Evolutionary conservation across 2,329 filamentous ascomycete species (phyloP).

Genomic region (Penicillium psychrosexuale): DNA sequence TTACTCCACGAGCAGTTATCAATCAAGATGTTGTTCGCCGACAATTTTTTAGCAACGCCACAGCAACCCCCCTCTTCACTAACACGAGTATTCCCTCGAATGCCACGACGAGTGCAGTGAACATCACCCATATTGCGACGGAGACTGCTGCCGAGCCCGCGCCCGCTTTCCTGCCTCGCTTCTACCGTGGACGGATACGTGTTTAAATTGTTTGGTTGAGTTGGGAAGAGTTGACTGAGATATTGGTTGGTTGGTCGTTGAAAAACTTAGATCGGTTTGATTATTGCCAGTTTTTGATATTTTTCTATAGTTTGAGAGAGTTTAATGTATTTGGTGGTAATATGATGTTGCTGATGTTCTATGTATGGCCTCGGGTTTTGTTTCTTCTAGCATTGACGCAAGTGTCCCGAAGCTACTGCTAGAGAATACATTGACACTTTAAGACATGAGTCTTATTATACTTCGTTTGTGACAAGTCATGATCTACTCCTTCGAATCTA

Average conservation of each 20-base stretch:
- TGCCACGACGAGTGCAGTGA: slow-evolving; percentile 1
- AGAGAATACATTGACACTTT: not conserved
- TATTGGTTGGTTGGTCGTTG: not conserved
- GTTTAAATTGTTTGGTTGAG: not conserved
- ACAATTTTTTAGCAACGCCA: not conserved
- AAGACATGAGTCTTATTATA: not conserved
- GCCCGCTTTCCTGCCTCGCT: slow-evolving; percentile 4
- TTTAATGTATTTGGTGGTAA: slow-evolving; percentile 3
- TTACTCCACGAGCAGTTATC: slow-evolving; percentile 1
- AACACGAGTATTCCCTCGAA: not conserved
- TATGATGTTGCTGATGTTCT: not conserved
- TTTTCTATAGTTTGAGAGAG: not conserved
- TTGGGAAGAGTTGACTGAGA: not conserved
- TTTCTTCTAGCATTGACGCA: not conserved
- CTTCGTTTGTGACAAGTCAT: not conserved
- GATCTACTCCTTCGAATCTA: not conserved
- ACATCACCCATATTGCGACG: not conserved
- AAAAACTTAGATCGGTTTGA: not conserved
- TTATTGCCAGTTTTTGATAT: not conserved
- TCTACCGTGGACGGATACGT: slow-evolving; percentile 1
- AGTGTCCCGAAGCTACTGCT: not conserved
- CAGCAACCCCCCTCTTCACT: not conserved
- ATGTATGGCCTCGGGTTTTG: not conserved
- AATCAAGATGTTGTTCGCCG: slow-evolving; percentile 3
- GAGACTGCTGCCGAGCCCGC: slow-evolving; percentile 1